These are phyloP conservation scores for Parathielavia appendiculata DNA, from an alignment of 495 filamentous ascomycete genomes.

Conservation along the genomic window DNA sequence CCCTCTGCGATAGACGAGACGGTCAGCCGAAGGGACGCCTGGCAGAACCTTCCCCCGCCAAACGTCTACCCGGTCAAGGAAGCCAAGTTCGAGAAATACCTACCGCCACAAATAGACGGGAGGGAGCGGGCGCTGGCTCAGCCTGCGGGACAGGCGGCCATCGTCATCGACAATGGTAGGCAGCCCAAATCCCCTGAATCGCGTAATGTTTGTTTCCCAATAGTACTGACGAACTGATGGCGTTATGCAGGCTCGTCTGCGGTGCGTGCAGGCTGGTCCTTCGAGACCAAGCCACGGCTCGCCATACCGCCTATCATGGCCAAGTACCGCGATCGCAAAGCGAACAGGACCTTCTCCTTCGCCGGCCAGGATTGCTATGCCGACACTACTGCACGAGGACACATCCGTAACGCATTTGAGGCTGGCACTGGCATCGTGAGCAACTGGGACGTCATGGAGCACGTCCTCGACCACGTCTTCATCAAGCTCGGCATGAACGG, in stretches of 20 bases:
- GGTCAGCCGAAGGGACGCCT: slow-evolving; percentile 29
- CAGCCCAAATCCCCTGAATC: neutral
- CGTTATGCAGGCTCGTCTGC: slow-evolving; percentile 65
- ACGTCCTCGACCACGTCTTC: slow-evolving; percentile 86
- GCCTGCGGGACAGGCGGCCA: slow-evolving; percentile 53
- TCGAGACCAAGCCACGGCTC: slow-evolving; percentile 73
- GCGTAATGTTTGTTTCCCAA: neutral
- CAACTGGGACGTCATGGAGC: slow-evolving; percentile 97
- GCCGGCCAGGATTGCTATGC: slow-evolving; percentile 86
- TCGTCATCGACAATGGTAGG: slow-evolving; percentile 97
- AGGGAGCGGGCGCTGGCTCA: slow-evolving; percentile 55
- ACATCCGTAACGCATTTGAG: slow-evolving; percentile 88
- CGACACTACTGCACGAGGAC: slow-evolving; percentile 86
- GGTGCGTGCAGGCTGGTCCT: slow-evolving; percentile 92
- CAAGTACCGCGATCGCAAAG: slow-evolving; percentile 87
- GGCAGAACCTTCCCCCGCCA: slow-evolving; percentile 42
- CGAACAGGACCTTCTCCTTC: slow-evolving; percentile 82
- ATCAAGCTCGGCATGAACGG: slow-evolving; percentile 85
- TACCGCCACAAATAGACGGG: slow-evolving; percentile 61
- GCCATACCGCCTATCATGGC: slow-evolving; percentile 84
- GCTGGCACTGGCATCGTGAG: slow-evolving; percentile 82
- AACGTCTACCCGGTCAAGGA: slow-evolving; percentile 57
- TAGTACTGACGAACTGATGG: slow-evolving; percentile 10
- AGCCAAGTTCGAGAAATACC: slow-evolving; percentile 70
- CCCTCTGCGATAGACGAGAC: slow-evolving; percentile 40